These are phyloP conservation scores for Leishmania braziliensis DNA, from an alignment of 208 protist species.

Conservation along the genomic window DNA sequence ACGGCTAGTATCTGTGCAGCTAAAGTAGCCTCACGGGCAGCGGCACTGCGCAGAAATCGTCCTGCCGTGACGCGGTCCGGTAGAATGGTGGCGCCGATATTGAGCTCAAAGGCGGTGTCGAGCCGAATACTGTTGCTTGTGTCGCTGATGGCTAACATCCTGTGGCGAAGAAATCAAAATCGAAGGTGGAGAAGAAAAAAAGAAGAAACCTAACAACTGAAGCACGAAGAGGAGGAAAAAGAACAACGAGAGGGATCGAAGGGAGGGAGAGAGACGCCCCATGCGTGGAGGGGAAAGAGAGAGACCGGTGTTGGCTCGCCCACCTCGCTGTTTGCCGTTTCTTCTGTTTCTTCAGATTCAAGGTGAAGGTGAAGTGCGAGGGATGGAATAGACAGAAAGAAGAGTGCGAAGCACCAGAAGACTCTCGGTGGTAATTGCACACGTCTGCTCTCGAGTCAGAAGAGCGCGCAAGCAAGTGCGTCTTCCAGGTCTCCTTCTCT, in stretches of 20 bases:
- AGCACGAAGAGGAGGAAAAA: neutral
- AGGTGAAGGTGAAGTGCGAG: neutral
- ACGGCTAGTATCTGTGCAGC: constrained; percentile 13
- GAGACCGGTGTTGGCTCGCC: neutral
- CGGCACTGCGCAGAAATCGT: constrained; percentile 54
- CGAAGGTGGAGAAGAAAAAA: neutral
- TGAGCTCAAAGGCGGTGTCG: constrained; percentile 65
- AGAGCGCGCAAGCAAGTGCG: neutral
- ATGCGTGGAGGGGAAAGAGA: neutral
- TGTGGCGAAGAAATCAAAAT: neutral
- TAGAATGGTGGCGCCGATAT: constrained; percentile 54
- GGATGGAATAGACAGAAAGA: neutral
- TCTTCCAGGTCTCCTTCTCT: neutral
- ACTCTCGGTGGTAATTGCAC: neutral
- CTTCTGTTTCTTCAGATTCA: neutral
- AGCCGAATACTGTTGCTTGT: constrained; percentile 39
- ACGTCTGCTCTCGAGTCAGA: neutral
- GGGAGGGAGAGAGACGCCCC: neutral
- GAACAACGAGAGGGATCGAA: neutral
- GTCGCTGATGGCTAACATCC: constrained; percentile 16
- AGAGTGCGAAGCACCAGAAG: neutral
- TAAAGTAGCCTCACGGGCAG: constrained; percentile 14
- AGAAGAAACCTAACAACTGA: neutral
- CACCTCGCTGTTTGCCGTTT: neutral
- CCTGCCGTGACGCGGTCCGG: constrained; percentile 62